Evolutionary conservation across 2,329 filamentous ascomycete genomes (phyloP), one percentile per base, ranked within the genome.

Genomic region (Aspergillus hiratsukae): DNA sequence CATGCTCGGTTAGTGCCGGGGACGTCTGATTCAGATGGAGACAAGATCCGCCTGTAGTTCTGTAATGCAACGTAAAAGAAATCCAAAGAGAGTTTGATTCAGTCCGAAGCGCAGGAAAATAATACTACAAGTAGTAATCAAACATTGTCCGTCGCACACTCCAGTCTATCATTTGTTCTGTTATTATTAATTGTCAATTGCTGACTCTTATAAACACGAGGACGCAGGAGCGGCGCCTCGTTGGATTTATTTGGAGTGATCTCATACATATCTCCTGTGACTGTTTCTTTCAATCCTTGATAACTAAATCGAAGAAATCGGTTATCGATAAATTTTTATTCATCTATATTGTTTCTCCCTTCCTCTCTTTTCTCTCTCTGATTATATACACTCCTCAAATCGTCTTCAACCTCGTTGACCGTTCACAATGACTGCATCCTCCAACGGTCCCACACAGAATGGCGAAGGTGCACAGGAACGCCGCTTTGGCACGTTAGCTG

Each of bases 401-500:
- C 19, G 9, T 23, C 10, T 45, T 45, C 19, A 45, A 45, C 23
- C 1, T 14, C 21, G 19, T 46, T 14, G 21, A 25, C 43, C 7
- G 11, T 17, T 27, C 49, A 67, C 52, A 51, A 67, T 70, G 64
- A 65, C 61, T 50, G 60, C 55, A 52, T 53, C 52, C 51, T 55
- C 55, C 28, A 58, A 56, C 40, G 60, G 59, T 50, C 57, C 40
- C 43, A 52, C 55, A 51, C 62, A 65, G 58, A 71, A 69, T 60
- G 70, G 67, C 61, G 80, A 83, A 49, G 84, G 87, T 40, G 87
- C 89, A 48, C 89, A 90, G 62, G 81, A 87, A 56, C 87, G 91
- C 73, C 81, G 85, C 61, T 97, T 99, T 76, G 94, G 91, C 59
- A 99, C 94, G 49, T 84, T 95, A 60, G 94, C 94, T 56, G 94